Evolutionary conservation across 108 stramenopile genomes (phyloP).

Genomic region (Parmales sp.): DNA sequence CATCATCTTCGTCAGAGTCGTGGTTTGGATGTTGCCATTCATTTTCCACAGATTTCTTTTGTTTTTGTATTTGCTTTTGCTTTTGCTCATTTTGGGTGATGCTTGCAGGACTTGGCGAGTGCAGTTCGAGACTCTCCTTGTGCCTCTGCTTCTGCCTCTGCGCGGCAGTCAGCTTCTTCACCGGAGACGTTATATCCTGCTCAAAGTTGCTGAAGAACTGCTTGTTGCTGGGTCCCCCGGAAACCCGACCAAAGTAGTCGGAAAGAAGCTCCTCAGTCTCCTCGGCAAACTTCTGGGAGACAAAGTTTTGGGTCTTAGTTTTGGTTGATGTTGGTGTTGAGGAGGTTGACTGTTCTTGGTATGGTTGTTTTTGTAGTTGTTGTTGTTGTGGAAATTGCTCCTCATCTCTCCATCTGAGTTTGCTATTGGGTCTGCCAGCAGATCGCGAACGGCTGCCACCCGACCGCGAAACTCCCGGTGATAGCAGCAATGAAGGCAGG

Average conservation of each 20-base stretch:
- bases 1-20: not conserved
- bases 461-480: no score
- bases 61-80: not conserved
- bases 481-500: no score
- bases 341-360: not conserved
- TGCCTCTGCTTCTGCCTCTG: not conserved
- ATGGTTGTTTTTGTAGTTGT: not conserved
- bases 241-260: not conserved
- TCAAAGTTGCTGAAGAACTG: no score
- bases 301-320: not conserved
- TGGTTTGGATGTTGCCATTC: not conserved
- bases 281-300: not conserved
- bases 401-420: not conserved
- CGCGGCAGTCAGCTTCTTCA: not conserved
- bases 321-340: not conserved
- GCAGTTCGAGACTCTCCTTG: not conserved
- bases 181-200: no score
- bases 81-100: not conserved
- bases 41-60: not conserved
- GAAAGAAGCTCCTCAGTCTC: not conserved
- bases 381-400: not conserved
- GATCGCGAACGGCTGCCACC: no score
- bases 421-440: not conserved
- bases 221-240: no score
- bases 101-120: not conserved